A percentile compares a stretch with the other conserved stretches of the same genome.
Conservation (phyloP, 129 eudicot genomes). For the Artemisia tridentata region DNA sequence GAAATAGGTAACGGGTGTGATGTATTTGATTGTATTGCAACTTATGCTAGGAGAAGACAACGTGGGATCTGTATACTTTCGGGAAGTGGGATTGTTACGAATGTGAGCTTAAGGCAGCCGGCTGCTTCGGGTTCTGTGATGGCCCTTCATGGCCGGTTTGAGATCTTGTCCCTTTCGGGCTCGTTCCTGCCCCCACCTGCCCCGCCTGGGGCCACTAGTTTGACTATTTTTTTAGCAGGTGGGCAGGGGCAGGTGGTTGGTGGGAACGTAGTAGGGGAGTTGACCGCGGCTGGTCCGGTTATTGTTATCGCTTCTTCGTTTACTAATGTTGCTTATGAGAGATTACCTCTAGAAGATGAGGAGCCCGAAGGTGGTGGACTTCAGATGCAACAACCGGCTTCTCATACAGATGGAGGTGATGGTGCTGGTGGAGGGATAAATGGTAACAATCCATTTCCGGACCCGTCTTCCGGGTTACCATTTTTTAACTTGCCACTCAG, state of each 20-base stretch:
- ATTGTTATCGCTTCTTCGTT: conserved; percentile 44
- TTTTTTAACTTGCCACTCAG: conserved; percentile 42
- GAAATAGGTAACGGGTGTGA: conserved; percentile 43
- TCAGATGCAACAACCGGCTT: conserved; percentile 35
- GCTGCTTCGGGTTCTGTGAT: conserved; percentile 38
- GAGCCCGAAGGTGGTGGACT: conserved; percentile 33
- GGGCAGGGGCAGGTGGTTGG: conserved; percentile 50
- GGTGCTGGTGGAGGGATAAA: conserved; percentile 32
- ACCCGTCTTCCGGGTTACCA: conserved; percentile 48
- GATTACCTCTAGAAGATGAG: conserved; percentile 44
- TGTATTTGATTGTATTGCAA: conserved; percentile 40
- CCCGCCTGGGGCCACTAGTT: conserved; percentile 47
- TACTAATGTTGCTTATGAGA: conserved; percentile 45
- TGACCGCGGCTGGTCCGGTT: conserved; percentile 48
- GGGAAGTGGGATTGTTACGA: conserved; percentile 41
- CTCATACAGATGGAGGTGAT: conserved; percentile 7
- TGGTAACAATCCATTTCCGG: conserved; percentile 37
- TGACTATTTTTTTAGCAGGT: conserved; percentile 44
- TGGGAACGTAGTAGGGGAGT: conserved; percentile 48
- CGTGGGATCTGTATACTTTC: conserved; percentile 41
- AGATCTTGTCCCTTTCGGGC: conserved; percentile 41
- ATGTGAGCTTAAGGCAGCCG: conserved; percentile 41
- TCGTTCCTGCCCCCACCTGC: conserved; percentile 48
- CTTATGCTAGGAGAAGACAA: conserved; percentile 40
- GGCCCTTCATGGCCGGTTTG: conserved; percentile 44